Base-by-base conservation (phyloP, 78 protist genomes). In the Dictyostelium firmibasis region DNA sequence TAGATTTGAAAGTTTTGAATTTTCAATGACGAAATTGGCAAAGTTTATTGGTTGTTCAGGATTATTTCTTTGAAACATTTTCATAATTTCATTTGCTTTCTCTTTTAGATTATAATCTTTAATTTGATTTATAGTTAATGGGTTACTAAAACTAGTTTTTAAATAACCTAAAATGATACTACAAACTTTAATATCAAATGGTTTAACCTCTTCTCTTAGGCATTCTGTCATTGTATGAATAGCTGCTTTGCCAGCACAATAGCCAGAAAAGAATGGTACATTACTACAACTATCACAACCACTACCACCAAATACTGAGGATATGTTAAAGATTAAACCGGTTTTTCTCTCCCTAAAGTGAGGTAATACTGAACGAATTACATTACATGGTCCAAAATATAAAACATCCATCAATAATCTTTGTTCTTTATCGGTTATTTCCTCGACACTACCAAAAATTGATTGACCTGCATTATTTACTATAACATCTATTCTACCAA, bases 381-480 rank as follows among this genome's bases (percentile, higher is more conserved):
- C 94, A 47, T 76, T 35, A 1, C 47, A 83, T 1, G 35, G 33
- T 3, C 82, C 86, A 70, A 89, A 89, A 25, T 79, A 38, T 27
- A 79, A 69, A 47, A 81, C 57, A 23, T 89, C 94, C 27, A 86
- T 72, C 33, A 47, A 31, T 10, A 29, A 38, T 35, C 31, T 74
- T 27, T 72, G 62, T n/a, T 86, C 84, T 25, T 44, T 41, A 38
- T 50, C 74, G 0, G 92, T 50, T 0, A 60, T 27, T 25, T 74
- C 92, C 14, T 86, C 92, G 9, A 76, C 64, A 64, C 53, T 76
- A 36, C 92, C 92, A 8, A 36, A 18, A 29, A 86, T 25, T 2
- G 78, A 35, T 43, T 74, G 78, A 16, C 92, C 92, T 36, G 92
- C 92, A 57, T 86, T 86, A n/a, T 76, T 76, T 4, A 86, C 53